Base-by-base conservation (phyloP, 2,329 filamentous ascomycete species). In the Knufia fluminis region DNA sequence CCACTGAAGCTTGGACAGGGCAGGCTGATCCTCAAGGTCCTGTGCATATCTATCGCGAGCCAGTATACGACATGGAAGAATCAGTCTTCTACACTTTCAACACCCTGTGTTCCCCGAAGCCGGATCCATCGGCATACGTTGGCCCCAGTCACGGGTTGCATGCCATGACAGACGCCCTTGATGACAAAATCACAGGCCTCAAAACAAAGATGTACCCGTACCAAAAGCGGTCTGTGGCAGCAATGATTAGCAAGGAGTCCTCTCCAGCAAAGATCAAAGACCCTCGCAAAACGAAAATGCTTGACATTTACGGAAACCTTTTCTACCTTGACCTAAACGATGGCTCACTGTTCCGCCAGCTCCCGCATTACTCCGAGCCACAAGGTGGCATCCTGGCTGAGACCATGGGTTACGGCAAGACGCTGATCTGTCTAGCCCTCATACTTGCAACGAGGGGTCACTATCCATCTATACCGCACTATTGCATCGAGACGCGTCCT, bases 161-260 rank as follows among this genome's bases (percentile, higher is more conserved):
- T 4, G 65, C 68, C 1, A 70, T 71, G 63, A 54, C 60, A 10
- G 61, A 66, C 23, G 41, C 70, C 22, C 57, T 71, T 10, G 39
- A 52, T 2, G 53, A 56, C 26, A 45, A 50, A 28, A 58, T 69
- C 4, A 40, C 59, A 44, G 66, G 69, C 26, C 61, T 74, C 22
- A 67, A 68, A 50, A 86, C 86, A 0, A 68, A 68, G 0, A 70
- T 96, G 0, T 86, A 92, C 61, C 74, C 78, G 0, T 94, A 94
- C 59, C 91, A 97, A 63, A 76, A 82, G 45, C 77, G 83, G 39
- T 91, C 89, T 1, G 83, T 85, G 0, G 86, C 86, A 3, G 64
- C 83, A 23, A 96, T 97, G 89, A 68, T 95, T 16, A 83, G 92
- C 62, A 81, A 83, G 47, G 91, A 97, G 65, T 67, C 75, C 4